Evolutionary conservation across 805 yeast genomes (phyloP).

Genomic region (Hanseniaspora jakobsenii): DNA sequence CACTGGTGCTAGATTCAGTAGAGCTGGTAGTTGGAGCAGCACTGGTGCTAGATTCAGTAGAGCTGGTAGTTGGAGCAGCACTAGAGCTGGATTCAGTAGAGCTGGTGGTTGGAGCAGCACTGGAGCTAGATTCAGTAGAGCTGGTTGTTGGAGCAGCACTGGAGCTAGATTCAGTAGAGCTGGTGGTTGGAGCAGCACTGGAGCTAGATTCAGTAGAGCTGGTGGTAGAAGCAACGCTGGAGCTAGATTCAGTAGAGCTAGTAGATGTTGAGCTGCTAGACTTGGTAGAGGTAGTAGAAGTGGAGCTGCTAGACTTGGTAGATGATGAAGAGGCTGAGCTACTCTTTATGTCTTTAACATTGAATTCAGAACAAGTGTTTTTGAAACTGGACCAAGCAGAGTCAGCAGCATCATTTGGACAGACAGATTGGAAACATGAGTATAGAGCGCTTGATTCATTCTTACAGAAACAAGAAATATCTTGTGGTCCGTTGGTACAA

Average conservation of each 20-base stretch:
- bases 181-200: slow-evolving; percentile 19
- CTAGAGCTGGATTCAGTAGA: slow-evolving; percentile 22
- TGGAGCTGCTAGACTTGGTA: slow-evolving; percentile 27
- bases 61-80: slow-evolving; percentile 19
- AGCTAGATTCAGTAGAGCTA: slow-evolving; percentile 21
- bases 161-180: slow-evolving; percentile 23
- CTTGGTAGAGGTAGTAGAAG: slow-evolving; percentile 25
- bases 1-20: slow-evolving; percentile 16
- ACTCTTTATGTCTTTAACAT: slow-evolving; percentile 25
- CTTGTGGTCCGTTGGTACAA: slow-evolving; percentile 45
- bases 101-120: slow-evolving; percentile 19
- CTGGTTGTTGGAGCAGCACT: slow-evolving; percentile 18
- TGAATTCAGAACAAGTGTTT: slow-evolving; percentile 38
- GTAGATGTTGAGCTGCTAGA: slow-evolving; percentile 24
- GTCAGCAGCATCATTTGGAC: slow-evolving; percentile 53
- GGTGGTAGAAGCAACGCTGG: slow-evolving; percentile 17
- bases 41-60: slow-evolving; percentile 19
- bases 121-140: slow-evolving; percentile 20
- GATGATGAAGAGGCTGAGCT: slow-evolving; percentile 28
- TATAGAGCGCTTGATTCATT: slow-evolving; percentile 42
- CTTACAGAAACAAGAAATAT: slow-evolving; percentile 58
- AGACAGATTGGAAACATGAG: slow-evolving; percentile 50
- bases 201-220: slow-evolving; percentile 20
- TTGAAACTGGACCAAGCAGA: slow-evolving; percentile 51
- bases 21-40: slow-evolving; percentile 19